Evolutionary conservation across 2,329 filamentous ascomycete species (phyloP), one percentile per base, ranked within the genome.

Genomic region (Cordyceps tenuipes): DNA sequence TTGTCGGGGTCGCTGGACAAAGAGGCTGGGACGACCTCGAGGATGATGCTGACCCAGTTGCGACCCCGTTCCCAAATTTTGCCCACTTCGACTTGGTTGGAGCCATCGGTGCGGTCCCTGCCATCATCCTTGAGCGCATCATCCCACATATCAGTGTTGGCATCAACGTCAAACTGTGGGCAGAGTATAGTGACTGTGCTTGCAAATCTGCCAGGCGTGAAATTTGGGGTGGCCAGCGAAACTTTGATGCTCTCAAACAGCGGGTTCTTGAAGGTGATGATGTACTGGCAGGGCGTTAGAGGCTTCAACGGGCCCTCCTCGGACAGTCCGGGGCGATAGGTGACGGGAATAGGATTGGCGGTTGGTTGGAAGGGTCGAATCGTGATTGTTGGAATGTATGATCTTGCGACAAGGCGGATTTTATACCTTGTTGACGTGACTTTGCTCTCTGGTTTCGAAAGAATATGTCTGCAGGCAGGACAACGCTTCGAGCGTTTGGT

Each of bases 401-500:
- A 91, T 59, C 87, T 83, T 23, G 94, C 95, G 5, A 97, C 86
- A 0, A 97, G 82, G 59, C 90, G 89, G 72, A 99, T 97, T 68
- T 93, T 89, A 81, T 94, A 97, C 34, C 92, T 88, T 7, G 89
- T 94, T 57, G 89, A 93, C 51, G 86, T 85, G 36, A 96, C 87
- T 73, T 97, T 99, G 62, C 87, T 84, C 73, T 99, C 94, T 15
- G 93, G 94, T 71, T 96, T 95, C 63, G 91, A 89, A 66, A 99
- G 88, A 70, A 97, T 97, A 75, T 97, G 93, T 13, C 94, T 88
- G 75, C 94, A 99, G 12, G 87, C 83, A 55, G 90, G 88, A 73
- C 94, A 99, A 50, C 94, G 90, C 76, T 97, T 97, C 21, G 91
- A 91, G 43, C 93, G 88, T 70, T 97, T 97, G 0, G 93, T 96